A percentile compares a stretch with the other conserved stretches of the same genome.
phyloP scores from a whole-genome alignment of 2,329 filamentous ascomycete species.

The Colletotrichum sp. region DNA sequence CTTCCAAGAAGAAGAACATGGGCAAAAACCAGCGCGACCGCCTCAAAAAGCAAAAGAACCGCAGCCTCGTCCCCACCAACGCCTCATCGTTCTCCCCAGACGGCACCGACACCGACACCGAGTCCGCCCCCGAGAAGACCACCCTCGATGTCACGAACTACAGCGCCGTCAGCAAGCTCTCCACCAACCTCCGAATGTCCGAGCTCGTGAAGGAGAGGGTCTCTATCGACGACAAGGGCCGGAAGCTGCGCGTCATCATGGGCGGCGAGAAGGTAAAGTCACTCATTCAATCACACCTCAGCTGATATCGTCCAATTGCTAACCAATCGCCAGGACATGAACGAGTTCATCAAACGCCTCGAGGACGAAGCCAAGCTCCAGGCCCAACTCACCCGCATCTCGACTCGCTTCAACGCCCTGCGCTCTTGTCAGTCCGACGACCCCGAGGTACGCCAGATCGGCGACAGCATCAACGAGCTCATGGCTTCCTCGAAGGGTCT shows the following conservation, averaged over 20 bases:
- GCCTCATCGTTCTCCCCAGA: background rate
- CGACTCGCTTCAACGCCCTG: background rate
- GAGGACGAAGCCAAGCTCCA: background rate
- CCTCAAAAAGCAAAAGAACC: background rate
- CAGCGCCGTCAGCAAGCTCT: background rate
- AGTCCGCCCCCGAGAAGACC: background rate
- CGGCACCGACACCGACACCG: background rate
- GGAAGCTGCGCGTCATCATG: background rate
- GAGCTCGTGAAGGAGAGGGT: background rate
- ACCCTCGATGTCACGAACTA: background rate
- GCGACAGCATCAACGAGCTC: background rate
- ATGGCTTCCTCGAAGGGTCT: accelerated
- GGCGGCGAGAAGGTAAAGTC: background rate
- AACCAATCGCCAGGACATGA: background rate
- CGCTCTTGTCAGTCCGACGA: background rate
- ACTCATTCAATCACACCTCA: too few species aligned
- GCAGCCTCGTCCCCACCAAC: background rate
- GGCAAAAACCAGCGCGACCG: background rate
- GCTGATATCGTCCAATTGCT: background rate
- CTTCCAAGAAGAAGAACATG: background rate
- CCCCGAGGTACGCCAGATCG: background rate
- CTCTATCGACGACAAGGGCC: background rate
- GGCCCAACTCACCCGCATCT: background rate
- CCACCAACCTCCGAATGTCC: background rate
- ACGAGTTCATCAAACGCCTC: background rate